Evolutionary conservation across 2,329 filamentous ascomycete species (phyloP), one percentile per base, ranked within the genome.

Genomic region (Fonsecaea pugnacius): DNA sequence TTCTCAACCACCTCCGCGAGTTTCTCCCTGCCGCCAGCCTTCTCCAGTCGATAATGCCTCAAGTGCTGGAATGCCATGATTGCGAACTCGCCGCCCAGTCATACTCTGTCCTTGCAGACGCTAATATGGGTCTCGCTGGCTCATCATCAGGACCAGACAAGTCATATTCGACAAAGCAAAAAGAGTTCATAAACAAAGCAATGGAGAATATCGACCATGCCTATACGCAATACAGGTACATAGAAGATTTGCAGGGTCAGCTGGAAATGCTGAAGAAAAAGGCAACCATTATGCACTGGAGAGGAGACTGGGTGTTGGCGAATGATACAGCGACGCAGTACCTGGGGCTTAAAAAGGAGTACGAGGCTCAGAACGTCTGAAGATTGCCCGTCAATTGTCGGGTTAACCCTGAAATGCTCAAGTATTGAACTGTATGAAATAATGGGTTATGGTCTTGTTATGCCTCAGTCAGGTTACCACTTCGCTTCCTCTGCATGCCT

Each of bases 221-320:
- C 0, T 87, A 88, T 69, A 79, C 77, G 60, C 84, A 88, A 67
- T 96, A 86, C 74, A 85, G 87, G 48, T 83, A 81, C 53, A 80
- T 91, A 14, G 87, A 91, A 73, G 90, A 91, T 73, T 78, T 88
- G 14, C 78, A 80, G n/a, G 87, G 87, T 60, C 89, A 91, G 77
- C 89, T 91, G 72, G 89, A 92, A 76, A 87, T 91, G 81, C 84
- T 93, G 78, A 89, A 89, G 21, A 95, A 95, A 81, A 93, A 91
- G 77, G 89, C 90, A 3, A 87, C 87, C 57, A 84, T 96, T 57
- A 90, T 91, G 81, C 87, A 88, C 75, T 79, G 89, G 53, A 82
- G 85, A 7, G 90, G 89, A 0, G 89, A 92, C 70, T 75, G 82
- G 69, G 81, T 80, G 18, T 71, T 88, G 67, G 87, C 88, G 0